phyloP scores from a whole-genome alignment of 139 green algal genomes.

The Chlamydomonas eustigma region DNA sequence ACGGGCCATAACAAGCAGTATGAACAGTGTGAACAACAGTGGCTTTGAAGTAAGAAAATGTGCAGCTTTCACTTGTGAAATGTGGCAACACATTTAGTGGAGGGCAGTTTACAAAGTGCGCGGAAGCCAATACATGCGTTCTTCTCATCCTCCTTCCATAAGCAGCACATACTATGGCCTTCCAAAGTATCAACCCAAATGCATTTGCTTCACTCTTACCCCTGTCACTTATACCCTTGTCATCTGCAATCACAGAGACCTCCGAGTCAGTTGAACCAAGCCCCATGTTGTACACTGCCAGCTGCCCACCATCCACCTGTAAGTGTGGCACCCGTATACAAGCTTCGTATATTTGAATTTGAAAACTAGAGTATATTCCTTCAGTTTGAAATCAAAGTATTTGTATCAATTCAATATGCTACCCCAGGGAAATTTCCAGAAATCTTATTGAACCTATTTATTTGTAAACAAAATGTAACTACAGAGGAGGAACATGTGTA shows the following conservation, averaged over 20 bases:
- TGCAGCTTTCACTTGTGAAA: neutral
- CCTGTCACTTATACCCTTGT: no score
- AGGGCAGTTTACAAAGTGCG: no score
- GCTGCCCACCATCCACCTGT: constrained; percentile 1
- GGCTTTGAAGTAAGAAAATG: neutral
- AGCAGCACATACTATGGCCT: no score
- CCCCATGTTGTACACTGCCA: constrained; percentile 17
- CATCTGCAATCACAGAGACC: no score
- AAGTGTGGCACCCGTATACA: neutral
- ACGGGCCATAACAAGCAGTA: neutral
- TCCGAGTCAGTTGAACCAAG: no score
- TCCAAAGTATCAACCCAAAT: no score
- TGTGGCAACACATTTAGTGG: neutral
- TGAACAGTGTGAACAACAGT: neutral
- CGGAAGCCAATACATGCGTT: no score
- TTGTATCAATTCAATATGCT: neutral
- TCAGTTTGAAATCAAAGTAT: no score
- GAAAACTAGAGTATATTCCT: neutral
- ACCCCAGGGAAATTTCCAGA: neutral
- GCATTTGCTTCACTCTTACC: no score
- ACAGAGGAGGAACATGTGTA: neutral
- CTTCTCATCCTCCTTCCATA: no score
- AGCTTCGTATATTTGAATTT: neutral
- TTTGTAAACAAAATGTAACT: neutral
- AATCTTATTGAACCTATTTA: neutral